Conservation (phyloP, 2,329 filamentous ascomycete species). For the Epichloe baconii region DNA sequence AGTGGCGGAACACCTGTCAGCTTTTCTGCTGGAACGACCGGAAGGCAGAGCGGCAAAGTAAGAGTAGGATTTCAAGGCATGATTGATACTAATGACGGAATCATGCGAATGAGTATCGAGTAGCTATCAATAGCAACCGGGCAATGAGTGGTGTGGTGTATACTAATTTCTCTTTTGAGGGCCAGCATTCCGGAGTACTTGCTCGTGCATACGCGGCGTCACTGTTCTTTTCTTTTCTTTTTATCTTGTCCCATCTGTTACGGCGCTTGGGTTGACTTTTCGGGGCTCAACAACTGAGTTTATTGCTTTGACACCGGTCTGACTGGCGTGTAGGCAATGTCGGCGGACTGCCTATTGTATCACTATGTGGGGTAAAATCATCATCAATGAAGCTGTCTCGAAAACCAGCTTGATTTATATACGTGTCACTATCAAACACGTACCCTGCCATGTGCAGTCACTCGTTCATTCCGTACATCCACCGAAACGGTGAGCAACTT, state of each 20-base stretch:
- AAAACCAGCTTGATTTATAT: too few relatives aligned
- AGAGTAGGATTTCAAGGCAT: slow-evolving; percentile 79
- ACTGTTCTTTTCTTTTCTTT: background rate
- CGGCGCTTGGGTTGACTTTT: background rate
- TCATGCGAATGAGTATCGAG: slow-evolving; percentile 97
- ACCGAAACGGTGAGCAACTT: too few relatives aligned
- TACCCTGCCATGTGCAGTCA: too few relatives aligned
- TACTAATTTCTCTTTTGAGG: too few relatives aligned
- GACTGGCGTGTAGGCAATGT: background rate
- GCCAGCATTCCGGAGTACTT: background rate
- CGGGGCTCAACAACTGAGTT: background rate
- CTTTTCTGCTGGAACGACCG: slow-evolving; percentile 21
- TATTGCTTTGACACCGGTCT: background rate
- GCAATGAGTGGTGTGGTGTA: background rate
- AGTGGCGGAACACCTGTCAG: slow-evolving; percentile 15
- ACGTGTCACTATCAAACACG: too few relatives aligned
- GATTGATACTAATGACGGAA: slow-evolving; percentile 85
- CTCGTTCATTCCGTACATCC: too few relatives aligned
- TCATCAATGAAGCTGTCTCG: too few relatives aligned
- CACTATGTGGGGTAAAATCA: background rate
- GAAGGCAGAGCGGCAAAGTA: slow-evolving; percentile 41
- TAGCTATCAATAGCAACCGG: slow-evolving; percentile 21
- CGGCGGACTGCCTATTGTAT: background rate
- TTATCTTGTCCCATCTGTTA: background rate
- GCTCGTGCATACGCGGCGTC: background rate